phyloP scores from a whole-genome alignment of 495 filamentous ascomycete genomes.

The Penicillium salamii region DNA sequence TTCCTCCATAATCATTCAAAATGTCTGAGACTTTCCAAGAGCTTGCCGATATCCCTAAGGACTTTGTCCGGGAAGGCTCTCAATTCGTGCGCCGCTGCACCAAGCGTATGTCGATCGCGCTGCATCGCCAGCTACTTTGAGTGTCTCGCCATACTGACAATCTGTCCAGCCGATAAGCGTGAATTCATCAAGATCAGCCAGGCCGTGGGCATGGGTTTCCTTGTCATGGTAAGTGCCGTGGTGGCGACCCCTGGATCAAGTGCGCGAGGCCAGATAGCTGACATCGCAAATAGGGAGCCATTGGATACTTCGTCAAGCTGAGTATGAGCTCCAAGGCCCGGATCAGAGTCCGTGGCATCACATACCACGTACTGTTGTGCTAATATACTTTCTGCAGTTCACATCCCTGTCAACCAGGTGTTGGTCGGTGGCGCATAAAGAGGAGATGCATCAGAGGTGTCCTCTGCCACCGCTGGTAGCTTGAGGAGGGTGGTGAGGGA shows the following conservation, averaged over 20 bases:
- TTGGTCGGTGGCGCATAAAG: conserved; percentile 67
- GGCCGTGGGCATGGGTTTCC: conserved; percentile 89
- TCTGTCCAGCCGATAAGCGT: conserved; percentile 62
- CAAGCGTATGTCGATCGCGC: conserved; percentile 60
- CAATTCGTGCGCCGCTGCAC: conserved; percentile 81
- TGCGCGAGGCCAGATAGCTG: conserved; percentile 2
- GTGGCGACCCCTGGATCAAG: neutral
- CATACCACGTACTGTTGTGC: neutral
- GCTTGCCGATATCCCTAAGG: conserved; percentile 74
- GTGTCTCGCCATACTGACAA: conserved; percentile 19
- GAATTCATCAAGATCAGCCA: conserved; percentile 96
- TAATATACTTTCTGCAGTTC: conserved; percentile 44
- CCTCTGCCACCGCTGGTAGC: neutral
- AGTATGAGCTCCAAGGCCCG: conserved; percentile 49
- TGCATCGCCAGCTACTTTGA: conserved; percentile 2
- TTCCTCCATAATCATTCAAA: conserved; percentile 2
- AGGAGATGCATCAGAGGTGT: neutral
- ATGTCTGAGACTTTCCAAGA: conserved; percentile 81
- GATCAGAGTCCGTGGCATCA: conserved; percentile 1
- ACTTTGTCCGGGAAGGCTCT: conserved; percentile 78
- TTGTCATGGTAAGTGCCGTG: conserved; percentile 66
- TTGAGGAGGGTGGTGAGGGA: neutral
- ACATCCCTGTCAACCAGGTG: conserved; percentile 83
- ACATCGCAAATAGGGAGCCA: conserved; percentile 39
- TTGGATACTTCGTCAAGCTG: conserved; percentile 93